Evolutionary conservation across 352 stramenopile genomes (phyloP).

Genomic region (Hyaloperonospora arabidopsidis): DNA sequence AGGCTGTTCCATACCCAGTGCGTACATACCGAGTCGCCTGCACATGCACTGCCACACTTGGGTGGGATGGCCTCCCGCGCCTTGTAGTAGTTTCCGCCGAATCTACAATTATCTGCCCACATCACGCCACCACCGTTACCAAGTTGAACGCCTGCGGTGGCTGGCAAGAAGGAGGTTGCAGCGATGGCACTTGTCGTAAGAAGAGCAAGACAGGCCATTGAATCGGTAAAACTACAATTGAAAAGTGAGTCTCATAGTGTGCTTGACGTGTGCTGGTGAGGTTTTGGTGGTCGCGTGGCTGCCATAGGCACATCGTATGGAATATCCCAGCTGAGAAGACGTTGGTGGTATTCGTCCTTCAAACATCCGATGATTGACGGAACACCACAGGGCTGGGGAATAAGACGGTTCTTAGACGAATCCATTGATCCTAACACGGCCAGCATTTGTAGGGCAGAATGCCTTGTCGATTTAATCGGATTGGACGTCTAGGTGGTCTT

Average conservation of each 20-base stretch:
- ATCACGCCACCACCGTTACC: constrained; percentile 27
- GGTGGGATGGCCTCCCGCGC: constrained; percentile 20
- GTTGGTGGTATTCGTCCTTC: too few relatives aligned
- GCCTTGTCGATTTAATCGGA: too few relatives aligned
- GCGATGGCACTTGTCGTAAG: constrained; percentile 8
- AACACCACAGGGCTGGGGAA: too few relatives aligned
- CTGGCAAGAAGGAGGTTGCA: constrained; percentile 5
- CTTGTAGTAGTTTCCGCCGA: constrained; percentile 27
- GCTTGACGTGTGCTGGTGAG: not conserved
- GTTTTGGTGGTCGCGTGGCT: too few relatives aligned
- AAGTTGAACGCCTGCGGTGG: constrained; percentile 13
- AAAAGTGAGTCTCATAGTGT: constrained; percentile 5
- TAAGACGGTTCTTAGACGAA: too few relatives aligned
- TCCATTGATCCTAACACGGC: too few relatives aligned
- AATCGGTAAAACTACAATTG: constrained; percentile 8
- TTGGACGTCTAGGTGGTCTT: too few relatives aligned
- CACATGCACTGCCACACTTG: constrained; percentile 32
- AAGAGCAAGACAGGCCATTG: not conserved
- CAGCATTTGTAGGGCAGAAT: too few relatives aligned
- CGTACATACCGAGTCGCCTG: constrained; percentile 24
- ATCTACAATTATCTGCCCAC: constrained; percentile 38
- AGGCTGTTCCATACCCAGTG: constrained; percentile 37
- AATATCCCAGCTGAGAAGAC: too few relatives aligned
- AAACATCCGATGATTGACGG: too few relatives aligned
- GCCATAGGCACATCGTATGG: too few relatives aligned